Percentiles rank a stretch among this genome's conserved stretches.
phyloP scores from a whole-genome alignment of 305 asterid genomes.

The Rubia occidens region DNA sequence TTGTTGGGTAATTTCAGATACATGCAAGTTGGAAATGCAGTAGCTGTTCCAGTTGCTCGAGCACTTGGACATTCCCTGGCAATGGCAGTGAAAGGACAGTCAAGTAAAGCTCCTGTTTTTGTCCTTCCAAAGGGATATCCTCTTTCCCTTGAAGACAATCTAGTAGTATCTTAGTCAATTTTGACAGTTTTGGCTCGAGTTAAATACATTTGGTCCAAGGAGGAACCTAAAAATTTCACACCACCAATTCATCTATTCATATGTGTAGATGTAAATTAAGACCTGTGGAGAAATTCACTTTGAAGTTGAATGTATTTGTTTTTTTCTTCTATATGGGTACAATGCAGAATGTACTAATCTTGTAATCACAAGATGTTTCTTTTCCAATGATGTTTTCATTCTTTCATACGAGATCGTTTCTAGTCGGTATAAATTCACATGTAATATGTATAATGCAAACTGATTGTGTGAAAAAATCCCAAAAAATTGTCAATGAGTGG shows the following conservation, averaged over 20 bases:
- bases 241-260: no score
- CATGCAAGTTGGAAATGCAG: constrained; percentile 11
- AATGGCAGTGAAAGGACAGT: constrained; percentile 32
- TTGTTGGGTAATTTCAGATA: no score
- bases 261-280: no score
- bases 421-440: background rate
- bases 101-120: constrained; percentile 33
- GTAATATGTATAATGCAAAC: constrained; percentile 9
- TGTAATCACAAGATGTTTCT: background rate
- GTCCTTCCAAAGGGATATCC: constrained; percentile 43
- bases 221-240: no score
- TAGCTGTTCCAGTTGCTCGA: constrained; percentile 78
- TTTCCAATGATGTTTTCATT: background rate
- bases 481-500: background rate
- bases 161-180: no score
- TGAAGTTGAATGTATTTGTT: no score
- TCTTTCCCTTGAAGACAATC: constrained; percentile 3
- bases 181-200: no score
- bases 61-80: constrained; percentile 67
- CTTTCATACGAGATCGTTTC: background rate
- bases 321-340: no score
- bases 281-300: no score
- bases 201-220: no score
- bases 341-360: no score
- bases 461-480: background rate